Evolutionary conservation across 148 eudicot genomes (phyloP), one percentile per base, ranked within the genome.

Genomic region (Euryodendron excelsum): DNA sequence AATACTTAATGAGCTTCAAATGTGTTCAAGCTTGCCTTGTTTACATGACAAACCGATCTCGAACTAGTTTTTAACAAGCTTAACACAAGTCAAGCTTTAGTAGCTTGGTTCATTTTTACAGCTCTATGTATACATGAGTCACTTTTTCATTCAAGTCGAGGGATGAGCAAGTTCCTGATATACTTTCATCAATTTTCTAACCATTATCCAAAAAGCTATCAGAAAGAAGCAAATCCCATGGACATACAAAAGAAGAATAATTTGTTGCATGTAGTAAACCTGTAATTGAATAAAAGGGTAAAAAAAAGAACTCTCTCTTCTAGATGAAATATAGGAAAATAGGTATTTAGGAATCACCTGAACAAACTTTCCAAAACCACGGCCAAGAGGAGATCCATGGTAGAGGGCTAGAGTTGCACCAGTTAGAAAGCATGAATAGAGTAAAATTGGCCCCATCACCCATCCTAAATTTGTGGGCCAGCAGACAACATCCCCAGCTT

Each of bases 381-480:
- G 90, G 75, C 87, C 94, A 63, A 96, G 91, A 71, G 99, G 99
- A 70, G 99, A 96, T 81, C 99, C 99, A 52, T 96, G 88, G 82
- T 96, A 96, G 25, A 96, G 98, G 78, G 98, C 99, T 17, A 96
- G 89, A 65, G 94, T 88, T 69, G 92, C 91, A 77, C 99, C 97
- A 73, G 47, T 72, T 56, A 96, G 83, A 81, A 96, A 96, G 77
- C 93, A 88, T 17, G 93, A 63, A 78, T 88, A 96, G 59, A 96
- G 85, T 74, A 93, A 47, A 68, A 85, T 81, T 15, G 99, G 99
- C 63, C 99, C 99, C 91, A 96, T 86, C 82, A 96, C 91, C 99
- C 99, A 96, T 63, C 99, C 99, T 83, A 96, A 81, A 89, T 85
- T 96, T 82, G 99, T 93, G 4, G 99, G 99, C 98, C 98, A 96